Percentiles rank a stretch among this genome's conserved stretches.
Evolutionary conservation across 306 rosid genomes (phyloP).

Genomic region (Begonia loranthoides): DNA sequence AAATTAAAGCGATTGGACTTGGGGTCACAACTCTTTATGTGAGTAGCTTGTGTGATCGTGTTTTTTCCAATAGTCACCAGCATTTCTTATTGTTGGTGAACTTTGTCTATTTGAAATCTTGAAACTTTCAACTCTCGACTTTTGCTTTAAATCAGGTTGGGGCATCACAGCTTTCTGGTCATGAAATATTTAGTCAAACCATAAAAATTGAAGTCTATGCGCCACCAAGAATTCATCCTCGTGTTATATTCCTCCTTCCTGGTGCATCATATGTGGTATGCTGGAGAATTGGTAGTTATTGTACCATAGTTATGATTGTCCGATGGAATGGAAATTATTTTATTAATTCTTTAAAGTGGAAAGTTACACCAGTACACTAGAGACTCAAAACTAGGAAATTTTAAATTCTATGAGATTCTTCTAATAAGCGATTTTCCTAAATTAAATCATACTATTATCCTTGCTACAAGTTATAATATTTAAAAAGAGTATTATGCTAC

Average conservation of each 20-base stretch:
- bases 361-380: no score
- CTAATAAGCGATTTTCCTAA: no score
- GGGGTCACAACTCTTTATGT: constrained; percentile 79
- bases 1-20: constrained; percentile 50
- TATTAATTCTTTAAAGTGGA: not conserved
- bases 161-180: constrained; percentile 49
- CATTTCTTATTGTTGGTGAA: constrained; percentile 8
- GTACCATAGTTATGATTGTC: not conserved
- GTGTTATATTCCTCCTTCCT: constrained; percentile 60
- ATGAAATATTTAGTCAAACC: constrained; percentile 48
- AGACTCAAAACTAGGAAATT: no score
- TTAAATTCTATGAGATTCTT: no score
- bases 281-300: constrained; percentile 9
- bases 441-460: no score
- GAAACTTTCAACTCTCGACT: constrained; percentile 11
- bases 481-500: no score
- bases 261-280: constrained; percentile 82
- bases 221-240: constrained; percentile 61
- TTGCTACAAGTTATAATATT: no score
- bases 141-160: constrained; percentile 56
- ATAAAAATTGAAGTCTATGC: constrained; percentile 85
- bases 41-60: constrained; percentile 20
- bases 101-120: constrained; percentile 11
- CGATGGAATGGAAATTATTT: not conserved
- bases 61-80: not conserved